Conservation (phyloP, 805 yeast genomes). For the Wickerhamiella sergipiensis region DNA sequence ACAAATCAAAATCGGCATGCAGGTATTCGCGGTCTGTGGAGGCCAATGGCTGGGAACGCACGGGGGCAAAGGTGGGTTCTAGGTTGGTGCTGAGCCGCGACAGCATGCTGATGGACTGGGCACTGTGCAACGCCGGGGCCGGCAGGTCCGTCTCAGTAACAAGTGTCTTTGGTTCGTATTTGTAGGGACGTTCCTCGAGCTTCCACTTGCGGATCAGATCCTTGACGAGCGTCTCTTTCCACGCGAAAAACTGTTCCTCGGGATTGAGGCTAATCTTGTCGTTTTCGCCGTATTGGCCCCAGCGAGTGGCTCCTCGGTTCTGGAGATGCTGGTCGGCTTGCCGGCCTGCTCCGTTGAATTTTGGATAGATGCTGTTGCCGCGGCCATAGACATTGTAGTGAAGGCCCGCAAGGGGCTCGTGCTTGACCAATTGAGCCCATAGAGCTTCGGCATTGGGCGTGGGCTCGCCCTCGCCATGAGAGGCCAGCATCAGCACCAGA, state of each 20-base stretch:
- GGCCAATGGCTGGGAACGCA: neutral
- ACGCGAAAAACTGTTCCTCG: constrained; percentile 69
- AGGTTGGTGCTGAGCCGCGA: neutral
- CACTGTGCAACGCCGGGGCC: neutral
- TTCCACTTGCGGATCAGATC: constrained; percentile 40
- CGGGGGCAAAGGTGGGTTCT: neutral
- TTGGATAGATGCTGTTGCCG: constrained; percentile 76
- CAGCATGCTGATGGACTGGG: neutral
- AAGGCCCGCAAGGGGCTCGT: constrained; percentile 27
- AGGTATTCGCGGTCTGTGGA: constrained; percentile 24
- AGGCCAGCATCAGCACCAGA: constrained; percentile 54
- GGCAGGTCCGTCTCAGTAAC: constrained; percentile 30
- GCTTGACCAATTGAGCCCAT: constrained; percentile 31
- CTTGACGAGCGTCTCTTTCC: constrained; percentile 62
- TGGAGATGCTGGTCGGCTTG: constrained; percentile 32
- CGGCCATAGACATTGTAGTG: constrained; percentile 57
- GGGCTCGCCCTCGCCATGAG: constrained; percentile 85
- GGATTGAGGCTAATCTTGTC: constrained; percentile 73
- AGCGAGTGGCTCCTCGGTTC: constrained; percentile 44
- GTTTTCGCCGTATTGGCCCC: constrained; percentile 59
- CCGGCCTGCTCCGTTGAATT: constrained; percentile 58
- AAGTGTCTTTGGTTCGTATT: constrained; percentile 45
- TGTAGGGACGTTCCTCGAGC: constrained; percentile 52
- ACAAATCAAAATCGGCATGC: constrained; percentile 63
- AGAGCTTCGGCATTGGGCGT: constrained; percentile 52